These are phyloP conservation scores for Lyophyllum shimeji DNA, from an alignment of 768 basidiomycete species.

Conservation along the genomic window DNA sequence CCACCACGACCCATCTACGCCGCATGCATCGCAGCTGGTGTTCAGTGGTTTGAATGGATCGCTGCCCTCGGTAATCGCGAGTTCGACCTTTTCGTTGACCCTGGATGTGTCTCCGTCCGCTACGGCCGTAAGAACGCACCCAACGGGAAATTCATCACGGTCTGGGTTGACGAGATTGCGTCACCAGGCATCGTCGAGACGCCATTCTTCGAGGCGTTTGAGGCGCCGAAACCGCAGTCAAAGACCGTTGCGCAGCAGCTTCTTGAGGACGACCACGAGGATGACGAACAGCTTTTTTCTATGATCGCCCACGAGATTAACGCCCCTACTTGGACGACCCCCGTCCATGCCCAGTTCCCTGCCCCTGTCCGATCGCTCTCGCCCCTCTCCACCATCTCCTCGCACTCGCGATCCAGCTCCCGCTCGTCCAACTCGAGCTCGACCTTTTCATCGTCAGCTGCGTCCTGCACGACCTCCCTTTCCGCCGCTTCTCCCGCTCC, in stretches of 20 bases:
- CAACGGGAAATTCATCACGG: conserved; percentile 47
- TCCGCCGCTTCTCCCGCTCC: conserved; percentile 32
- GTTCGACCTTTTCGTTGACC: conserved; percentile 81
- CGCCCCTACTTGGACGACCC: conserved; percentile 69
- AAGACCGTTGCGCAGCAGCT: conserved; percentile 78
- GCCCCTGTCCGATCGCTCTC: conserved; percentile 51
- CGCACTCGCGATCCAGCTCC: conserved; percentile 69
- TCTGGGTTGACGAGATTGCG: conserved; percentile 65
- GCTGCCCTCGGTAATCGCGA: conserved; percentile 62
- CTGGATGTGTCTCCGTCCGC: conserved; percentile 74
- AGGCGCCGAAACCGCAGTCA: conserved; percentile 16
- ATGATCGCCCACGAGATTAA: conserved; percentile 73
- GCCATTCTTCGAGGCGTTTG: conserved; percentile 21
- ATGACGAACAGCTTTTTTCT: conserved; percentile 71
- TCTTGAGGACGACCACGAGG: conserved; percentile 66
- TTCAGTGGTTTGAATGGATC: conserved; percentile 86
- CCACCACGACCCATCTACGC: conserved; percentile 73
- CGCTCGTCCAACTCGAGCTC: conserved; percentile 73
- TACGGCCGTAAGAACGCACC: conserved; percentile 37
- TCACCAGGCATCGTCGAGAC: conserved; percentile 22
- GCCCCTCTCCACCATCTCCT: conserved; percentile 57
- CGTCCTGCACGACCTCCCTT: conserved; percentile 47
- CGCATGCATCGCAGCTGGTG: conserved; percentile 65
- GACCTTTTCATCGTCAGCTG: conserved; percentile 54
- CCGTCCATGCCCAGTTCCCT: conserved; percentile 61